A percentile compares a stretch with the other conserved stretches of the same genome.
phyloP scores from a whole-genome alignment of 108 stramenopile genomes.

The Ochromonas danica region DNA sequence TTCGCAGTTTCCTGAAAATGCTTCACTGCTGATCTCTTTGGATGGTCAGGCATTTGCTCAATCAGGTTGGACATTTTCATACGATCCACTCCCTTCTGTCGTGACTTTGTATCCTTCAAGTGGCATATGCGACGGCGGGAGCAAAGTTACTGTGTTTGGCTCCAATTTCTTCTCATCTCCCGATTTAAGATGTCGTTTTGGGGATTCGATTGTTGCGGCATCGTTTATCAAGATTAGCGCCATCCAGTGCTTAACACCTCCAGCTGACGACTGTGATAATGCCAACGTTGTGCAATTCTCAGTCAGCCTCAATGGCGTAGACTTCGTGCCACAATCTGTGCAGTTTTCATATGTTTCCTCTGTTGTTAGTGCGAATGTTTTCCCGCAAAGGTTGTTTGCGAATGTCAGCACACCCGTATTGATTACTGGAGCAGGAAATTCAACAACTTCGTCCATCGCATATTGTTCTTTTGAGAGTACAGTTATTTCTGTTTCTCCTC shows the following conservation, averaged over 20 bases:
- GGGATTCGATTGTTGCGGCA: not conserved
- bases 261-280: not conserved
- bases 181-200: not conserved
- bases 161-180: conserved; percentile 18
- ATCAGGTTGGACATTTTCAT: not conserved
- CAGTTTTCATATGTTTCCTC: no score
- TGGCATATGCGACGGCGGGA: not conserved
- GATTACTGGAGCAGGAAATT: no score
- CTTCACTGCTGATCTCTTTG: not conserved
- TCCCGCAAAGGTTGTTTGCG: no score
- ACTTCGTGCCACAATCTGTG: no score
- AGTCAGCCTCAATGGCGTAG: not conserved
- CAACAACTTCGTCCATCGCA: no score
- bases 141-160: not conserved
- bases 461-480: no score
- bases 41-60: not conserved
- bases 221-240: not conserved
- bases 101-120: not conserved
- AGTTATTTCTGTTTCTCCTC: no score
- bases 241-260: not conserved
- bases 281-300: not conserved
- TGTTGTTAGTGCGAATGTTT: no score
- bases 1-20: not conserved
- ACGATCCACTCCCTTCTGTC: not conserved
- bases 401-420: no score